Percentiles rank a stretch among this genome's conserved stretches.
Evolutionary conservation across 1,284 basidiomycete species (phyloP).

Genomic region (Ustilago curta): DNA sequence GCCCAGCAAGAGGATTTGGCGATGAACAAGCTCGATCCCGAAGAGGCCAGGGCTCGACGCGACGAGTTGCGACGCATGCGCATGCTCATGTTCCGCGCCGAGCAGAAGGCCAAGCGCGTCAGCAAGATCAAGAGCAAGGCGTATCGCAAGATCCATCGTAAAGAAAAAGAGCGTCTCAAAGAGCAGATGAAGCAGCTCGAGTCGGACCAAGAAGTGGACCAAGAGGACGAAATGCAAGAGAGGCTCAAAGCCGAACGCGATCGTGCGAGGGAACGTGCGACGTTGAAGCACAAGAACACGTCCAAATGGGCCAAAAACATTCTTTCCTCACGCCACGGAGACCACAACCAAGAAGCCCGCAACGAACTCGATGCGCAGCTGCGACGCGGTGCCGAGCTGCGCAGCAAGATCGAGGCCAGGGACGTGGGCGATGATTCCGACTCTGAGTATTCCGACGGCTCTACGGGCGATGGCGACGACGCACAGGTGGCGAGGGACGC

Average conservation of each 20-base stretch:
- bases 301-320: constrained; percentile 67
- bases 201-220: constrained; percentile 70
- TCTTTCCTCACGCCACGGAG: constrained; percentile 40
- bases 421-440: constrained; percentile 39
- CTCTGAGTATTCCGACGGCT: constrained; percentile 35
- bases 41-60: constrained; percentile 84
- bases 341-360: constrained; percentile 54
- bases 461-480: background rate
- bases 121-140: constrained; percentile 97
- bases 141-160: constrained; percentile 86
- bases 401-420: constrained; percentile 56
- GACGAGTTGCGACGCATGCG: constrained; percentile 87
- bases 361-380: constrained; percentile 64
- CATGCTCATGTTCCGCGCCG: constrained; percentile 92
- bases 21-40: constrained; percentile 82
- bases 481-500: constrained; percentile 20
- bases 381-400: constrained; percentile 49
- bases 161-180: constrained; percentile 75
- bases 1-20: constrained; percentile 81
- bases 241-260: constrained; percentile 80
- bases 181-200: constrained; percentile 71
- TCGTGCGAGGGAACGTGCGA: constrained; percentile 63
- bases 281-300: constrained; percentile 69
- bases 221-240: constrained; percentile 72
- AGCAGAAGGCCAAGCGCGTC: constrained; percentile 88